These are phyloP conservation scores for Jamesozyma spencerorum DNA, from an alignment of 805 yeast species.

Conservation along the genomic window DNA sequence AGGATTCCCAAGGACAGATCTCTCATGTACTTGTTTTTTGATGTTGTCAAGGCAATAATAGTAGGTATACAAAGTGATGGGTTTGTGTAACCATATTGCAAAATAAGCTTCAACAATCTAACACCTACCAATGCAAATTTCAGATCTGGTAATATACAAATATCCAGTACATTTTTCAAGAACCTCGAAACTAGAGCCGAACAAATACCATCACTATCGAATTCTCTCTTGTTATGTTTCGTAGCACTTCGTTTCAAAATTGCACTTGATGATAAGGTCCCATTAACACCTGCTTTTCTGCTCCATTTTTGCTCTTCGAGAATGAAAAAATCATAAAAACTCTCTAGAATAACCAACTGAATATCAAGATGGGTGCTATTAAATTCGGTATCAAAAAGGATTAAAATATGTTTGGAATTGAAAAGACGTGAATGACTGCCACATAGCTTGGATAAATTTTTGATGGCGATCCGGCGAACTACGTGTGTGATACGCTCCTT, in stretches of 20 bases:
- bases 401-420: conserved; percentile 44
- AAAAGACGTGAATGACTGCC: conserved; percentile 58
- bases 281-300: conserved; percentile 34
- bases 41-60: conserved; percentile 57
- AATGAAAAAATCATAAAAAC: conserved; percentile 48
- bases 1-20: conserved; percentile 46
- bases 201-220: conserved; percentile 61
- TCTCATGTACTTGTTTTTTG: conserved; percentile 36
- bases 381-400: conserved; percentile 45
- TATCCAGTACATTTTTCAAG: conserved; percentile 37
- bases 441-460: conserved; percentile 51
- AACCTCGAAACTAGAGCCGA: conserved; percentile 64
- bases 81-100: conserved; percentile 61
- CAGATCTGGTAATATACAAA: conserved; percentile 41
- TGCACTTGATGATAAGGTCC: conserved; percentile 31
- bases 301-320: conserved; percentile 44
- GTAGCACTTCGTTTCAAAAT: conserved; percentile 39
- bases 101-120: conserved; percentile 44
- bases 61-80: conserved; percentile 66
- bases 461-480: conserved; percentile 44
- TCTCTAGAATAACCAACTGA: conserved; percentile 45
- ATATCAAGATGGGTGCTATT: conserved; percentile 31
- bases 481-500: conserved; percentile 26
- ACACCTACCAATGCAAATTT: conserved; percentile 44
- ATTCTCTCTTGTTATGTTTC: conserved; percentile 27